Evolutionary conservation across 2,329 filamentous ascomycete genomes (phyloP), one percentile per base, ranked within the genome.

Genomic region (Colletotrichum orbiculare): DNA sequence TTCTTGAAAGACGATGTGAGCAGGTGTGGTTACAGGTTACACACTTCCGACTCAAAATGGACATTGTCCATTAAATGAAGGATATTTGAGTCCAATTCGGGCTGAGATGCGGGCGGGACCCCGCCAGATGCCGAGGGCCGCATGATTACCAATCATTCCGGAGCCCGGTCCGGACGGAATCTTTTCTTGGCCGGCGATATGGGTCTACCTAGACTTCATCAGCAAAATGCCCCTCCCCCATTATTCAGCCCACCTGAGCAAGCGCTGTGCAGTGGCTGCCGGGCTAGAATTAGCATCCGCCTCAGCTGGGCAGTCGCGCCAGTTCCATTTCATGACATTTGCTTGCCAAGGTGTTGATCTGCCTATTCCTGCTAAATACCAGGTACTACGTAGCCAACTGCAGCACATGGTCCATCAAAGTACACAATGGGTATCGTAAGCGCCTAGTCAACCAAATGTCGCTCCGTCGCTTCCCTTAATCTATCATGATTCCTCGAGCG

Each of bases 81-180:
- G 48, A 39, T 8, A 55, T 62, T 12, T 53, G 41, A 62, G 12
- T 37, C 48, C 45, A 17, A 39, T 42, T 57, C 39, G 35, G 52
- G 38, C 53, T 61, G 35, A n/a, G 38, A 49, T 50, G n/a, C n/a
- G 17, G 50, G 62, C 62, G 62, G 46, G 57, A 62, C 58, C 52
- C 62, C 62, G 62, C 62, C 62, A 11, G 38, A 34, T 53, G 42
- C 47, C 62, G 56, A 59, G 11, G 33, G 38, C 15, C 17, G n/a
- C 34, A 15, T 66, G 63, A 66, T 66, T 66, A 66, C 63, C 63
- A 66, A 66, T 62, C 63, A 66, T 4, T 41, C 17, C 63, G 58
- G 46, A 35, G 33, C 41, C 52, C 58, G 52, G n/a, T 54, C 61
- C 17, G 63, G 46, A 54, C 62, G 63, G 63, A 54, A 62, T 66